Evolutionary conservation across 192 early-diverging fungal genomes (phyloP).

Genomic region (Thamnidium elegans): DNA sequence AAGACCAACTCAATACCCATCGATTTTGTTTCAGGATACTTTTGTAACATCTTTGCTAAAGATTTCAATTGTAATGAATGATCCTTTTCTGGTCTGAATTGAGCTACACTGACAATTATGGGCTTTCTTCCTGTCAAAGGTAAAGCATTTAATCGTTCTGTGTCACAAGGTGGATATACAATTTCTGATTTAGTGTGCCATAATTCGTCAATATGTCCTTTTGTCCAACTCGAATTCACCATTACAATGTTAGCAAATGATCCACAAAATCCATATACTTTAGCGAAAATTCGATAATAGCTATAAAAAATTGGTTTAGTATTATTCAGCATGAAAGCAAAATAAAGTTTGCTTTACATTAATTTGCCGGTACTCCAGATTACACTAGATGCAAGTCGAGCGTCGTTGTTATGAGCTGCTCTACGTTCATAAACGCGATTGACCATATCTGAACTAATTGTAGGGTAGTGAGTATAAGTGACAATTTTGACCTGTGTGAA

Average conservation of each 20-base stretch:
- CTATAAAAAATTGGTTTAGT: conserved; percentile 24
- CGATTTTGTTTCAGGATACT: conserved; percentile 52
- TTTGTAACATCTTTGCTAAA: conserved; percentile 59
- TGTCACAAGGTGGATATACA: conserved; percentile 96
- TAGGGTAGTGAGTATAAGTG: conserved; percentile 95
- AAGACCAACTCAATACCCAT: conserved; percentile 61
- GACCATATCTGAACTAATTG: conserved; percentile 92
- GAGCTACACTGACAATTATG: conserved; percentile 84
- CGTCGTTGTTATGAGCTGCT: conserved; percentile 62
- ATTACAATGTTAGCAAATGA: conserved; percentile 78
- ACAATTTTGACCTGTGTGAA: conserved; percentile 61
- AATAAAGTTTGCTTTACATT: conserved; percentile 36
- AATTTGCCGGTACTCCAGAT: conserved; percentile 62
- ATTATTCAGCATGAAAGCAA: neutral
- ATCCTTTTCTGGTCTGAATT: conserved; percentile 96
- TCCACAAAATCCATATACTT: conserved; percentile 75
- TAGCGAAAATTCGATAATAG: conserved; percentile 83
- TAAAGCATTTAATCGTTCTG: conserved; percentile 55
- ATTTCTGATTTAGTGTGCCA: conserved; percentile 71
- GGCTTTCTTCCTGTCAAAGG: conserved; percentile 52
- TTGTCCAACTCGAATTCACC: conserved; percentile 98
- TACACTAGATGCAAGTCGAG: conserved; percentile 40
- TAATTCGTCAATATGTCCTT: conserved; percentile 81
- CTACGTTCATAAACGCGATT: conserved; percentile 60
- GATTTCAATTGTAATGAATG: conserved; percentile 81